These are phyloP conservation scores for Entomortierella lignicola DNA, from an alignment of 192 early-diverging fungal genomes.

Conservation along the genomic window DNA sequence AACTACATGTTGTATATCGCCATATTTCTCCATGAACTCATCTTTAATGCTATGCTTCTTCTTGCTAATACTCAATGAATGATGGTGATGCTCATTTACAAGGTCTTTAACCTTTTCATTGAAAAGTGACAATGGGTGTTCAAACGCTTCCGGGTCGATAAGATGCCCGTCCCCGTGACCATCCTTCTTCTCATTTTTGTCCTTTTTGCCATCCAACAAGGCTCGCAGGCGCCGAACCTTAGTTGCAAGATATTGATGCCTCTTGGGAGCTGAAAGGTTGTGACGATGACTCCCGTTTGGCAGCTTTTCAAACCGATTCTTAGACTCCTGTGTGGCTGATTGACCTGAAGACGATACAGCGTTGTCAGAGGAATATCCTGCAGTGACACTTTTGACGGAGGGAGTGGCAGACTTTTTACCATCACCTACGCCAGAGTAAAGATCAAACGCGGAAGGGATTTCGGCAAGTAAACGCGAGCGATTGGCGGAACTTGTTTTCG, in stretches of 20 bases:
- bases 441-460: constrained; percentile 40
- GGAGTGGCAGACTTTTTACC: neutral
- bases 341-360: constrained; percentile 3
- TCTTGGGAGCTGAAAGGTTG: constrained; percentile 33
- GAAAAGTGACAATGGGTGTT: constrained; percentile 38
- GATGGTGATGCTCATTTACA: constrained; percentile 7
- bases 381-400: constrained; percentile 1
- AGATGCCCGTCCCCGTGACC: neutral
- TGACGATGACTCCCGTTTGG: constrained; percentile 40
- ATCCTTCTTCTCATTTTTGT: constrained; percentile 11
- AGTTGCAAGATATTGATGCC: constrained; percentile 29
- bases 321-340: constrained; percentile 13
- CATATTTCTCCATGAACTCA: constrained; percentile 40
- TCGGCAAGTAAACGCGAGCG: constrained; percentile 18
- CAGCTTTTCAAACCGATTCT: constrained; percentile 33
- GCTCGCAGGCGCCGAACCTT: constrained; percentile 27
- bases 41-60: constrained; percentile 27
- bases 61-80: neutral
- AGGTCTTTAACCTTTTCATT: constrained; percentile 34
- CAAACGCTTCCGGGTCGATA: constrained; percentile 12
- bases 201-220: constrained; percentile 29
- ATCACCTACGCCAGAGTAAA: constrained; percentile 7
- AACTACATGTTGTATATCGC: constrained; percentile 34
- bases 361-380: constrained; percentile 14
- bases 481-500: neutral